Conservation (phyloP, 305 asterid genomes). For the Solanum hybrid region DNA sequence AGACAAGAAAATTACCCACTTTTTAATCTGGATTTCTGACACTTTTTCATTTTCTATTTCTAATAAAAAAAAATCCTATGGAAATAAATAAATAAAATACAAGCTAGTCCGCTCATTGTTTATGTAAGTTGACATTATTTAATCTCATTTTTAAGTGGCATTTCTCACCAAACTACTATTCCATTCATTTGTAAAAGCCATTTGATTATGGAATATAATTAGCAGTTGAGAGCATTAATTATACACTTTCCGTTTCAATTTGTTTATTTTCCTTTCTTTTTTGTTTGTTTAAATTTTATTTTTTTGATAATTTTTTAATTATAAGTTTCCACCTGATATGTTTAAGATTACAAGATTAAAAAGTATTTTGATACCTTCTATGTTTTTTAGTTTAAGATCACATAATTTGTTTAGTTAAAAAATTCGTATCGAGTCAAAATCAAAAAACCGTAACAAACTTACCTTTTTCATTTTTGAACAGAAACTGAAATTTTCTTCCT, state of each 20-base stretch:
- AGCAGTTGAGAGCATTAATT: not conserved
- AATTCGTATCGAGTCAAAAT: not conserved
- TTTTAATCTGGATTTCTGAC: not conserved
- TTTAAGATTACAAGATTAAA: too few species aligned
- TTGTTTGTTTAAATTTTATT: too few species aligned
- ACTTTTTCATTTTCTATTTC: not conserved
- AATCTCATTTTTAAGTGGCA: too few species aligned
- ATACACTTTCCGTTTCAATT: too few species aligned
- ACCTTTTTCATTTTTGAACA: not conserved
- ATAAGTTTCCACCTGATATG: too few species aligned
- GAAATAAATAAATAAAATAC: not conserved
- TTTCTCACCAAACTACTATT: too few species aligned
- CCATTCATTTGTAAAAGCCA: not conserved
- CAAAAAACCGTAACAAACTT: accelerated
- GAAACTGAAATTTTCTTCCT: not conserved
- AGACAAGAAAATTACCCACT: not conserved
- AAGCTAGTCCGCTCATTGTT: not conserved
- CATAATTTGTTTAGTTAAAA: too few species aligned
- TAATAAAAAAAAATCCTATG: not conserved
- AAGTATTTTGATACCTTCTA: accelerated
- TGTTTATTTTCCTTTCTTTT: too few species aligned
- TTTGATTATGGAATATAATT: not conserved
- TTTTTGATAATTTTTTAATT: too few species aligned
- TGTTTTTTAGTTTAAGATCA: too few species aligned
- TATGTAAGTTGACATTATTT: not conserved